Base-by-base conservation (phyloP, 1,139 yeast species). In the Yamadazyma triangularis region DNA sequence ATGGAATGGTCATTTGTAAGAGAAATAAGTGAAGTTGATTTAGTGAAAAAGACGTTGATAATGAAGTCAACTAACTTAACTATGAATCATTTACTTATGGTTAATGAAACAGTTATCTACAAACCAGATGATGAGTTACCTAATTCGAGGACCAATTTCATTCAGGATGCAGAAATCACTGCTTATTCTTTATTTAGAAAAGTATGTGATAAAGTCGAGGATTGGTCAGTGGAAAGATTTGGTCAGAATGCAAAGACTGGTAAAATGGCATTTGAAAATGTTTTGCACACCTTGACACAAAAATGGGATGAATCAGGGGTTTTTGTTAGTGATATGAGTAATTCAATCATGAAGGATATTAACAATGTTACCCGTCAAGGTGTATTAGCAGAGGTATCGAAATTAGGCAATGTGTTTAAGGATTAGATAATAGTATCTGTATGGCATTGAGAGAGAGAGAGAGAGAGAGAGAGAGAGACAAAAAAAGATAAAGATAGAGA, bases 1-100 rank as follows among this genome's bases (percentile, higher is more conserved):
- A 70, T 73, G 24, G 79, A 79, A 36, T 70, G 70, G 31, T 82
- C 94, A 20, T 87, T 79, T 50, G 95, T 91, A 8, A 72, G 97
- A 30, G 98, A 91, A 54, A 79, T 91, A 4, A 81, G 94, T 33
- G 88, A 83, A 36, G 89, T 91, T 25, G 93, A 91, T 53, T 69
- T 86, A 36, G 53, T 58, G 21, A 60, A 68, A 27, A 72, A 77
- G 48, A 79, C 86, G 0, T 60, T 91, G 43, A 78, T 79, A 6
- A 68, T 91, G 79, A 76, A 89, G 44, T 83, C 95, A n/a, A 78
- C 82, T 41, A 91, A 91, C 58, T 60, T 91, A 51, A 88, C 96
- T 12, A 83, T 82, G 82, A 74, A 74, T 48, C 77, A 83, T 45
- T 53, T 89, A 29, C 60, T 91, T 33, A 73, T 76, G 45, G 97